These are phyloP conservation scores for Chaetomium sp. DNA, from an alignment of 2,329 filamentous ascomycete species.

Conservation along the genomic window DNA sequence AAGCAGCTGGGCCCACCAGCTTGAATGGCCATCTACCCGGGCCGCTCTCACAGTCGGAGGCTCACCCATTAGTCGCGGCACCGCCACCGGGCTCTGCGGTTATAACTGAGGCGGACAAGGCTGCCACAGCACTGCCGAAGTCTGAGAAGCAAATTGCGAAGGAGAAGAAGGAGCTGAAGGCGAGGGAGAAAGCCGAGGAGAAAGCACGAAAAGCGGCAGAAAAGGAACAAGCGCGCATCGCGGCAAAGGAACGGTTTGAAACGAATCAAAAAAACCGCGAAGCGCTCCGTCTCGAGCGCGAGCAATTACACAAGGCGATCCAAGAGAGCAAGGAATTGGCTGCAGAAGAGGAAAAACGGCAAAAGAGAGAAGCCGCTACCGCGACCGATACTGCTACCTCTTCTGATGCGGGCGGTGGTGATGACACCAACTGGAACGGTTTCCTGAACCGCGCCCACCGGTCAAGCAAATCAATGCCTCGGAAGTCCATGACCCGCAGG, in stretches of 20 bases:
- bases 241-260: constrained; percentile 37
- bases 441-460: constrained; percentile 62
- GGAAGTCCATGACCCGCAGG: constrained; percentile 73
- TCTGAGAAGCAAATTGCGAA: constrained; percentile 57
- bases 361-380: constrained; percentile 36
- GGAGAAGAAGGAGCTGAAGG: constrained; percentile 62
- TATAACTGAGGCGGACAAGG: constrained; percentile 22
- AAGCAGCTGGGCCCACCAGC: constrained; percentile 14
- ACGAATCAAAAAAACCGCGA: constrained; percentile 31
- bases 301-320: constrained; percentile 56
- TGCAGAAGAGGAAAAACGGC: constrained; percentile 42
- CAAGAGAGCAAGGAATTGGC: constrained; percentile 61
- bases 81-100: constrained; percentile 25
- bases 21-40: constrained; percentile 18
- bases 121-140: constrained; percentile 27
- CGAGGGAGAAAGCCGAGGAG: constrained; percentile 45
- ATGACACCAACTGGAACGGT: constrained; percentile 2
- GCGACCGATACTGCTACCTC: constrained; percentile 34
- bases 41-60: constrained; percentile 21
- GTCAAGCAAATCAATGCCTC: constrained; percentile 66
- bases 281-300: constrained; percentile 48
- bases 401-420: constrained; percentile 14
- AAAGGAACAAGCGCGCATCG: constrained; percentile 32
- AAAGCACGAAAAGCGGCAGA: constrained; percentile 42
- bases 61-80: constrained; percentile 27